These are phyloP conservation scores for Panus rudis DNA, from an alignment of 768 basidiomycete species.

Conservation along the genomic window DNA sequence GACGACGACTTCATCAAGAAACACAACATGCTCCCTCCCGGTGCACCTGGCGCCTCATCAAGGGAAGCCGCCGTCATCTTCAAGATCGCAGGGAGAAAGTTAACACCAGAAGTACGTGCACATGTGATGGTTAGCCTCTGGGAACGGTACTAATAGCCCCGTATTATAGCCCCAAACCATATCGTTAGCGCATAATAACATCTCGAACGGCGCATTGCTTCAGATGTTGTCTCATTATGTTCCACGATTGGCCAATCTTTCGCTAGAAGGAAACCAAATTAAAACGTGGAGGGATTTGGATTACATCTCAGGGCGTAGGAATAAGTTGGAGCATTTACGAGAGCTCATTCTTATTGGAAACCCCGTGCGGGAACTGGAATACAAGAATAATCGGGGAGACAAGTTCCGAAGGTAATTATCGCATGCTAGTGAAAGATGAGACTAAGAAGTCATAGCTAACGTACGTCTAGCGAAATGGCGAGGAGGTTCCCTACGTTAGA, in stretches of 20 bases:
- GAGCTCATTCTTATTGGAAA: slow-evolving; percentile 74
- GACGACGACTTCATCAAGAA: slow-evolving; percentile 73
- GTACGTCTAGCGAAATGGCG: slow-evolving; percentile 58
- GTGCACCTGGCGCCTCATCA: slow-evolving; percentile 50
- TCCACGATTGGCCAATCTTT: slow-evolving; percentile 73
- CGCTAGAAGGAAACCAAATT: slow-evolving; percentile 72
- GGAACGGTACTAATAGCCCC: neutral
- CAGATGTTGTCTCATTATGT: slow-evolving; percentile 63
- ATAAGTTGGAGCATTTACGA: slow-evolving; percentile 54
- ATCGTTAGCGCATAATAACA: slow-evolving; percentile 77
- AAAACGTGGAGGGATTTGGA: slow-evolving; percentile 65
- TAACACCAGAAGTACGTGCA: slow-evolving; percentile 61
- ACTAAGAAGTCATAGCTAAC: neutral
- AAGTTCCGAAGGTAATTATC: slow-evolving; percentile 58
- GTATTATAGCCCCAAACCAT: slow-evolving; percentile 63
- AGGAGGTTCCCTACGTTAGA: slow-evolving; percentile 76
- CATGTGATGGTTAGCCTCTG: neutral
- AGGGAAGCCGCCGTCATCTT: slow-evolving; percentile 80
- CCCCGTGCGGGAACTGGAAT: slow-evolving; percentile 61
- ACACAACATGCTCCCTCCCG: slow-evolving; percentile 65
- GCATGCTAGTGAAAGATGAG: neutral
- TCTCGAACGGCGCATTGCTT: slow-evolving; percentile 52
- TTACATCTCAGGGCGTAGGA: slow-evolving; percentile 49
- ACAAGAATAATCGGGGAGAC: slow-evolving; percentile 47
- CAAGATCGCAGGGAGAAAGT: slow-evolving; percentile 66